Percentiles rank a stretch among this genome's conserved stretches.
These are phyloP conservation scores for Metarhizium sp. DNA, from an alignment of 2,329 filamentous ascomycete genomes.

Conservation along the genomic window DNA sequence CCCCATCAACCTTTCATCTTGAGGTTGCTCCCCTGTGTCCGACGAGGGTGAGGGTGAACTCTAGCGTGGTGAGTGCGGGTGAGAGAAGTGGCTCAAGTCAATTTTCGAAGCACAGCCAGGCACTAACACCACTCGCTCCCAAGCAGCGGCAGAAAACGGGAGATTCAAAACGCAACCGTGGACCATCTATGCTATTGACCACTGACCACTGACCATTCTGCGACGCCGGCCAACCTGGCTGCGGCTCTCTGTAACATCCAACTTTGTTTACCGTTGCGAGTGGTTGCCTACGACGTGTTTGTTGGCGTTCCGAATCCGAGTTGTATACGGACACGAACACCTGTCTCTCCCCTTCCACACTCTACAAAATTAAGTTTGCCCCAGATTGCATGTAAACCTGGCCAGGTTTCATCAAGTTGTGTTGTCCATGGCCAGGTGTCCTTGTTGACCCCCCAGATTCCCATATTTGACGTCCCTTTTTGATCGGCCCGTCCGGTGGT, in stretches of 20 bases:
- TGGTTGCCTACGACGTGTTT: not conserved
- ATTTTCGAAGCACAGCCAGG: too few relatives aligned
- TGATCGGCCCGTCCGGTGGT: slow-evolving; percentile 2
- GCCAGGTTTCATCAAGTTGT: slow-evolving; percentile 1
- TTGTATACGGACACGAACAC: not conserved
- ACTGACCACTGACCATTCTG: not conserved
- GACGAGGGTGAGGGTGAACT: not conserved
- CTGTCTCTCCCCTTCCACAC: not conserved
- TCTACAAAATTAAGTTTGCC: not conserved
- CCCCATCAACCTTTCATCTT: not conserved
- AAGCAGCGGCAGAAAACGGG: not conserved
- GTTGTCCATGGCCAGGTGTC: not conserved
- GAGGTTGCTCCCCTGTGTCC: not conserved
- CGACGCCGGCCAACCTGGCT: not conserved
- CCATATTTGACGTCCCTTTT: slow-evolving; percentile 2
- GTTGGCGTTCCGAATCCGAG: not conserved
- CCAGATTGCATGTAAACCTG: not conserved
- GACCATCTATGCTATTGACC: not conserved
- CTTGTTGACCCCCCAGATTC: not conserved
- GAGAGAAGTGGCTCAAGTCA: too few relatives aligned
- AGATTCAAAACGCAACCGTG: not conserved
- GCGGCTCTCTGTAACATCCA: not conserved
- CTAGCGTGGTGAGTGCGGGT: too few relatives aligned
- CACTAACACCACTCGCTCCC: too few relatives aligned
- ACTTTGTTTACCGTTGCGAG: not conserved